These are phyloP conservation scores for Skeletonema potamos DNA, from an alignment of 108 stramenopile genomes.

Conservation along the genomic window DNA sequence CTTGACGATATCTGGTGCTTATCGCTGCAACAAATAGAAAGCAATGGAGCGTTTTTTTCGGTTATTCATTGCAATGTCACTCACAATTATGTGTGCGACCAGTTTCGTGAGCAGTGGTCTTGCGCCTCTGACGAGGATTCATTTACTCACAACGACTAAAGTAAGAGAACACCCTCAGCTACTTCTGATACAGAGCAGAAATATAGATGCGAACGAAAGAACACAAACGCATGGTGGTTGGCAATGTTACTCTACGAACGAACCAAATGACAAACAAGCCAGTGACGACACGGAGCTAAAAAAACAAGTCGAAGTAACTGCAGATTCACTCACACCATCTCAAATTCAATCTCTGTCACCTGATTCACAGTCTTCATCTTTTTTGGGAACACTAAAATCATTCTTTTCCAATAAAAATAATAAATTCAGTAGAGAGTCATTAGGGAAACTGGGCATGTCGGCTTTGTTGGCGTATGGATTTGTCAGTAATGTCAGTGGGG, in stretches of 20 bases:
- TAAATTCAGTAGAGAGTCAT: conserved; percentile 43
- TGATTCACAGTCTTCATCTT: neutral
- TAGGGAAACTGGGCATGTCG: conserved; percentile 80
- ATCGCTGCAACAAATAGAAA: too few species aligned
- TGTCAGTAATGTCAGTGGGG: conserved; percentile 82
- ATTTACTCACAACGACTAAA: neutral
- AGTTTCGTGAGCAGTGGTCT: neutral
- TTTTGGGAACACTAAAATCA: neutral
- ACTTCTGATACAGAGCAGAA: neutral
- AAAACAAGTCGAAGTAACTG: neutral
- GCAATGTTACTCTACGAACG: neutral
- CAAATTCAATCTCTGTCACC: neutral
- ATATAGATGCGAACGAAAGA: neutral
- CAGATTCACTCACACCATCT: neutral
- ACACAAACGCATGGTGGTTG: neutral
- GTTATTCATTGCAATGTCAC: neutral
- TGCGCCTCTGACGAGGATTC: neutral
- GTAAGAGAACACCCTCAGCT: neutral
- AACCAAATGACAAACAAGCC: neutral
- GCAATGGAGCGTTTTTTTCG: neutral
- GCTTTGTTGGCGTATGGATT: conserved; percentile 88
- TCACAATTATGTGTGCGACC: neutral
- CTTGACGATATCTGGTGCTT: too few species aligned
- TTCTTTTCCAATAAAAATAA: conserved; percentile 12
- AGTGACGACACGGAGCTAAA: neutral